Base-by-base conservation (phyloP, 805 yeast species). In the Cyberlindnera saturnus region DNA sequence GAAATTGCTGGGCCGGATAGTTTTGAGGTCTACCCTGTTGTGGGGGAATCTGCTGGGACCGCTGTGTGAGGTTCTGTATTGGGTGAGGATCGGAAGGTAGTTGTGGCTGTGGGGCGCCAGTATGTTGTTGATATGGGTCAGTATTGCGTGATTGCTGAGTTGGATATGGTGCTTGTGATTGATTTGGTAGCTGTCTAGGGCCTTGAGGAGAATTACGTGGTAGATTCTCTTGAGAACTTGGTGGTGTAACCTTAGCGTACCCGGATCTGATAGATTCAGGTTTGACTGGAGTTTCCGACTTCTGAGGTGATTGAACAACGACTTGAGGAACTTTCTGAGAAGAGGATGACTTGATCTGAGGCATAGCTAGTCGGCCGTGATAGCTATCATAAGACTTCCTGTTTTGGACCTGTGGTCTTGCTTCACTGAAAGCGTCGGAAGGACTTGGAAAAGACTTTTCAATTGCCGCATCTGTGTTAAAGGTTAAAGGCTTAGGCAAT, bases 241-340 rank as follows among this genome's bases (percentile, higher is more conserved):
- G 47, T 35, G 51, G 52, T 15, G 51, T 40, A 26, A 50, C 46
- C 39, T 41, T 56, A 43, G 52, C 57, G 40, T 48, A 52, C 17
- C 46, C 55, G 18, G 55, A 55, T 39, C 52, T 53, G 28, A 23
- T 38, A 59, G 57, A 19, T 45, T 48, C 28, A 23, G 28, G 28
- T 23, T 23, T 23, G 11, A 23, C 13, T 23, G 28, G 28, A 23
- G 11, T 23, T 10, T 23, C 28, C 8, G 28, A 5, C 10, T 9
- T 23, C 28, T 23, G 28, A 9, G 28, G 28, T 23, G 28, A 23
- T 10, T 23, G 28, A 23, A 23, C 28, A 23, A 23, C 11, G 28
- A 23, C 11, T 23, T 23, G 28, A 23, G 28, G 28, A 9, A 9
- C 28, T 23, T 23, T 11, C 6, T 23, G 28, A 4, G 11, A 9